Conservation (phyloP, 208 protist genomes). For the Jaenimonas drosophilae region DNA sequence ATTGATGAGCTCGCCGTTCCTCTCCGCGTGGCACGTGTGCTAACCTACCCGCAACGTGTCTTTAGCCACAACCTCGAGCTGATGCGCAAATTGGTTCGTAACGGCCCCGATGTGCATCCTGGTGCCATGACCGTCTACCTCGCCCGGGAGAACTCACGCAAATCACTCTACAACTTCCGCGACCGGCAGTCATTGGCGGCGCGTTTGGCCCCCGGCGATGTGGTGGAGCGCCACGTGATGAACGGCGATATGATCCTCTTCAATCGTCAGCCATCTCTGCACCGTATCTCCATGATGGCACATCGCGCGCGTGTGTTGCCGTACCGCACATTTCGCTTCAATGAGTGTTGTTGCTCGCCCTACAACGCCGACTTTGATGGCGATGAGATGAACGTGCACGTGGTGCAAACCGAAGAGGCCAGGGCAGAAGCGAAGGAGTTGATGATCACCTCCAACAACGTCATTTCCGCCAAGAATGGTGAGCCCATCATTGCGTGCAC, state of each 20-base stretch:
- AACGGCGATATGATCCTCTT: constrained; percentile 98
- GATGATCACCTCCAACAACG: constrained; percentile 96
- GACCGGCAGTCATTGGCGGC: constrained; percentile 68
- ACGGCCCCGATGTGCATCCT: constrained; percentile 95
- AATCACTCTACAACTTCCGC: constrained; percentile 58
- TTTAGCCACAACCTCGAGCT: constrained; percentile 91
- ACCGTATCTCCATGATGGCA: constrained; percentile 99
- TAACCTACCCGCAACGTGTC: constrained; percentile 98
- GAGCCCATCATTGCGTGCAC: constrained; percentile 97
- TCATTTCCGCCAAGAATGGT: constrained; percentile 98
- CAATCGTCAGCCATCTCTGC: constrained; percentile 99
- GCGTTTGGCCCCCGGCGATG: constrained; percentile 91
- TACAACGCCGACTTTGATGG: constrained; percentile 99
- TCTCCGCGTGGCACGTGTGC: constrained; percentile 89
- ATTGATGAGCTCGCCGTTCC: constrained; percentile 98
- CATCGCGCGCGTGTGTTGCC: constrained; percentile 93
- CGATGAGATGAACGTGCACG: constrained; percentile 99
- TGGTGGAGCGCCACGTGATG: constrained; percentile 99
- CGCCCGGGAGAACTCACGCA: constrained; percentile 61
- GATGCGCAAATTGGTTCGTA: constrained; percentile 89
- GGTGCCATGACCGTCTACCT: constrained; percentile 94
- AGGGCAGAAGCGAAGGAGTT: constrained; percentile 94
- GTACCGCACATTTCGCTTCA: constrained; percentile 99
- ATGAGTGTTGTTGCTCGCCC: constrained; percentile 97
- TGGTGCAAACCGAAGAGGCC: constrained; percentile 99